Percentiles rank a stretch among this genome's conserved stretches.
Conservation (phyloP, 2,329 filamentous ascomycete genomes). For the Fusarium agapanthi region DNA sequence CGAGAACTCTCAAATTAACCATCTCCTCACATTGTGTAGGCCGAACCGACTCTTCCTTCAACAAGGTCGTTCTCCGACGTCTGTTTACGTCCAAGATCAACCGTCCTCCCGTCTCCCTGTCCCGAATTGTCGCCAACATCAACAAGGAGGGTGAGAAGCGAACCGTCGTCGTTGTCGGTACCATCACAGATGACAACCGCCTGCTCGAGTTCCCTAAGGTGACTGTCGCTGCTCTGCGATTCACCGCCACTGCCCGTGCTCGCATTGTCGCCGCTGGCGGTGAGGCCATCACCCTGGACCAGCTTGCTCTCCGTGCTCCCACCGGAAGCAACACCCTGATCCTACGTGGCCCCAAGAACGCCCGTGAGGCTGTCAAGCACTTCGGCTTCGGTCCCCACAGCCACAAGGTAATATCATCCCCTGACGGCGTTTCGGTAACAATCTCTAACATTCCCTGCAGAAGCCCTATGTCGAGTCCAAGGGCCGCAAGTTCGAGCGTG, state of each 20-base stretch:
- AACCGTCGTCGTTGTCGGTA: conserved; percentile 93
- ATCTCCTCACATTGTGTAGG: conserved; percentile 58
- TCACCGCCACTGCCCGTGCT: conserved; percentile 94
- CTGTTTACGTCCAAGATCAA: conserved; percentile 99
- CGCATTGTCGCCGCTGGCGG: conserved; percentile 93
- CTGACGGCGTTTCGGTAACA: neutral
- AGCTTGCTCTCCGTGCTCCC: conserved; percentile 93
- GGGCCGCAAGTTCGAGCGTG: conserved; percentile 99
- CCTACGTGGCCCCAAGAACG: conserved; percentile 97
- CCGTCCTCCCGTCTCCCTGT: conserved; percentile 93
- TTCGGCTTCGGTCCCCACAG: conserved; percentile 98
- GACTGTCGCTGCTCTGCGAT: conserved; percentile 91
- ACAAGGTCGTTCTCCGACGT: conserved; percentile 97
- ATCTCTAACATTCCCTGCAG: conserved; percentile 59
- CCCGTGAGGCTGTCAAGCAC: conserved; percentile 98
- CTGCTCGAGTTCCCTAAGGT: conserved; percentile 90
- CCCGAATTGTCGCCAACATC: conserved; percentile 81
- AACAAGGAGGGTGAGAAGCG: conserved; percentile 75
- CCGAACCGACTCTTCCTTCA: conserved; percentile 97
- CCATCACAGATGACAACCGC: conserved; percentile 98
- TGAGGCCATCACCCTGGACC: conserved; percentile 94
- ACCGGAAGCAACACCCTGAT: conserved; percentile 97
- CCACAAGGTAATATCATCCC: conserved; percentile 77
- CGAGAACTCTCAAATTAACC: conserved; percentile 17
- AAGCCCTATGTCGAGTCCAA: conserved; percentile 98